Evolutionary conservation across 2,329 filamentous ascomycete genomes (phyloP).

Genomic region (Dactylellina sp.): DNA sequence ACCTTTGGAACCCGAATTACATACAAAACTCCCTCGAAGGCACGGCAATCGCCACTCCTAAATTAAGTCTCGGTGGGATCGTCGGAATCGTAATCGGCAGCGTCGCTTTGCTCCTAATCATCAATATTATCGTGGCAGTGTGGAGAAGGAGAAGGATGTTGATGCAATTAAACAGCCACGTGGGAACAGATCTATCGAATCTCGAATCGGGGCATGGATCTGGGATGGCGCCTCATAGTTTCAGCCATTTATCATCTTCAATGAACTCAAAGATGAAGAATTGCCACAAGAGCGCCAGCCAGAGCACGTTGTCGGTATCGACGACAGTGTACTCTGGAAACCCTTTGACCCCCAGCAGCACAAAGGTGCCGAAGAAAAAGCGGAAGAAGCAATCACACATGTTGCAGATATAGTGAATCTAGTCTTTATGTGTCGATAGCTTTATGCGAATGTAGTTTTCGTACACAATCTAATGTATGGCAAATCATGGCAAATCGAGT

Average conservation of each 20-base stretch:
- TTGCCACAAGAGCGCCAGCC: conserved; percentile 7
- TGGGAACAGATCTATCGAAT: conserved; percentile 48
- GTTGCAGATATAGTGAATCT: conserved; percentile 31
- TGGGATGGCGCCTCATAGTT: conserved; percentile 18
- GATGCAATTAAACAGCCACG: conserved; percentile 49
- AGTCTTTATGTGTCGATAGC: conserved; percentile 12
- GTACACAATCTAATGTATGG: conserved; percentile 3
- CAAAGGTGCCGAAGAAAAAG: conserved; percentile 20
- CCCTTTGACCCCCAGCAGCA: conserved; percentile 33
- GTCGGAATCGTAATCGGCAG: conserved; percentile 47
- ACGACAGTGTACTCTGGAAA: conserved; percentile 48
- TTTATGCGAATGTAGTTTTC: conserved; percentile 17
- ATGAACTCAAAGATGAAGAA: conserved; percentile 23
- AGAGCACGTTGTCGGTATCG: conserved; percentile 17
- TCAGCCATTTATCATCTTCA: conserved; percentile 13
- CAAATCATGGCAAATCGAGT: conserved; percentile 27
- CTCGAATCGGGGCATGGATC: conserved; percentile 29
- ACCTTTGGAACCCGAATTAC: conserved; percentile 33
- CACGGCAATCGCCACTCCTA: conserved; percentile 34
- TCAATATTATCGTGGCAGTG: conserved; percentile 44
- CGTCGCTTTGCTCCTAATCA: conserved; percentile 29
- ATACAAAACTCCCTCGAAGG: conserved; percentile 35
- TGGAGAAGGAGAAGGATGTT: conserved; percentile 43
- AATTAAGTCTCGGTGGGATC: conserved; percentile 38
- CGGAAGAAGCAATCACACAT: conserved; percentile 25